Percentiles rank a stretch among this genome's conserved stretches.
Conservation (phyloP, 768 basidiomycete species). For the Tylopilus intermedius region DNA sequence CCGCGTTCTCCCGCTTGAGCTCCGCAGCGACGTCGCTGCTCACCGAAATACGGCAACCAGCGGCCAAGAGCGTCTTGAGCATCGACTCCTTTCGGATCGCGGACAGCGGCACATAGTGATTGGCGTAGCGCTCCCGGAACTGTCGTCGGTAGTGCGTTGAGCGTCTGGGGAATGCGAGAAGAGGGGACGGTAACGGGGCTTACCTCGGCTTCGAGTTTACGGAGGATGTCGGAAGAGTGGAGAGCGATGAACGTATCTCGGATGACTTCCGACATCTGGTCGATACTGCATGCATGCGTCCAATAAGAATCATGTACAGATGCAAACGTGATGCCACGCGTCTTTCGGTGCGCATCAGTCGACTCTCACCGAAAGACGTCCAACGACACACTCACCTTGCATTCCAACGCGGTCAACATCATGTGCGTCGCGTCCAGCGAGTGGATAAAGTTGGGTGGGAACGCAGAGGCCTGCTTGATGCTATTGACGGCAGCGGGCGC, state of each 20-base stretch:
- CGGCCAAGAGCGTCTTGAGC: constrained; percentile 37
- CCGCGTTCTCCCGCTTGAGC: constrained; percentile 12
- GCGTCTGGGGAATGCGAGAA: not conserved
- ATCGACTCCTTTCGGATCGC: constrained; percentile 37
- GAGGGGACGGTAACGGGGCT: constrained; percentile 10
- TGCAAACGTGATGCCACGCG: constrained; percentile 76
- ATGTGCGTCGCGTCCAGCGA: constrained; percentile 98
- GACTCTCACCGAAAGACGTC: not conserved
- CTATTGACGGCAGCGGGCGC: constrained; percentile 74
- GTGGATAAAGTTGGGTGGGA: constrained; percentile 99
- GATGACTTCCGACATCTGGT: constrained; percentile 84
- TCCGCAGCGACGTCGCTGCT: constrained; percentile 37
- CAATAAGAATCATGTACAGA: constrained; percentile 99
- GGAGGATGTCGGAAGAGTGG: constrained; percentile 82
- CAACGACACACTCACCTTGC: constrained; percentile 49
- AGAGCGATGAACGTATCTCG: constrained; percentile 91
- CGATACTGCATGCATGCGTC: constrained; percentile 88
- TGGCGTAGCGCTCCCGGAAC: constrained; percentile 76
- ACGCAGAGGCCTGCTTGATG: constrained; percentile 87
- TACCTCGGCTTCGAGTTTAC: constrained; percentile 70
- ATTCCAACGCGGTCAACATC: constrained; percentile 92
- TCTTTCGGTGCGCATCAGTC: constrained; percentile 36
- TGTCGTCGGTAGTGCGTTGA: constrained; percentile 22
- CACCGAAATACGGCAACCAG: constrained; percentile 43
- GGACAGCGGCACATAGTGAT: constrained; percentile 59